Base-by-base conservation (phyloP, 2,329 filamentous ascomycete species). In the Aspergillus alliaceus region DNA sequence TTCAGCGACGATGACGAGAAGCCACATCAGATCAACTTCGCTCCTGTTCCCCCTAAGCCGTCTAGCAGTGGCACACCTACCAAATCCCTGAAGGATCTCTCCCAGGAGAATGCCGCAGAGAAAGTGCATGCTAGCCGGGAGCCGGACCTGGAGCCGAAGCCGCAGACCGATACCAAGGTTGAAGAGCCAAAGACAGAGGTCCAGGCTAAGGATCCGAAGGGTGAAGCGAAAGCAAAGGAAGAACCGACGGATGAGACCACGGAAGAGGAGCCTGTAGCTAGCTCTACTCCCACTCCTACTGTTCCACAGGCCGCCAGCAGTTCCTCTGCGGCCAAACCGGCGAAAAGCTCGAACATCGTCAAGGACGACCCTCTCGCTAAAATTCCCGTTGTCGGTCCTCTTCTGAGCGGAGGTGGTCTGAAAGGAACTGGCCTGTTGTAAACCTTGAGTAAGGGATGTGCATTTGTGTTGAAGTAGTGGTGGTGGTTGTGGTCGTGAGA, bases 301-400 rank as follows among this genome's bases (percentile, higher is more conserved):
- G 8, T n/a, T 11, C 12, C 20, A 15, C 29, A 53, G 40, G 14
- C 20, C 3, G 11, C 32, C 31, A 53, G 51, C 40, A n/a, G 25
- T 20, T 25, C 39, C 22, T 46, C 39, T 6, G 39, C 31, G 20
- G 29, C 40, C 25, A 9, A 29, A 1, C 27, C 35, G 18, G 14
- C 40, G 20, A 14, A 39, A 14, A 25, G 31, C 29, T 46, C 51
- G 2, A 52, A 58, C 11, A 25, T 48, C 4, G 34, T 51, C 4
- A 50, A 58, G 29, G 44, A 53, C 14, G 66, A 66, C 18, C 50
- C 59, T 6, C 27, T 69, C 34, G 59, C 61, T 18, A 59, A 57
- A 1, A 6, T 71, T 18, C 69, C 69, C 6, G 4, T 71, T 8
- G 8, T 71, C 11, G 69, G 69, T 50, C 54, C 57, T 4, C 27